Evolutionary conservation across 495 filamentous ascomycete genomes (phyloP).

Genomic region (Podospora bellae-mahoneyi): DNA sequence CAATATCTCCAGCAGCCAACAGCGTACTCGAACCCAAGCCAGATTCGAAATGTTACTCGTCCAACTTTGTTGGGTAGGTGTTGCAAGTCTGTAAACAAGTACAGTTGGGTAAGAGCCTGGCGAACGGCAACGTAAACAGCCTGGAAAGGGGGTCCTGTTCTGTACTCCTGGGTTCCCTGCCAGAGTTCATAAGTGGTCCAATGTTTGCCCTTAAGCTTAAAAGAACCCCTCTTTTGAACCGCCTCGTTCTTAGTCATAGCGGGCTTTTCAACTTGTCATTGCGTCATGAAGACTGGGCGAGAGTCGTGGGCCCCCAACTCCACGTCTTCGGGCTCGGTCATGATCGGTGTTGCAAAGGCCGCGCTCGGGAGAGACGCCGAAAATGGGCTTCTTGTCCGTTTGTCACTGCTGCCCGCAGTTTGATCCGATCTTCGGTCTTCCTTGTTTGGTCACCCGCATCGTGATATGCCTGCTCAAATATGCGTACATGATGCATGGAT

Average conservation of each 20-base stretch:
- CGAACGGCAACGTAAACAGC: no score
- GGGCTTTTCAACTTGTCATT: constrained; percentile 4
- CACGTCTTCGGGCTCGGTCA: background rate
- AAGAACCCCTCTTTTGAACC: constrained; percentile 8
- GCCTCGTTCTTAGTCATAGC: constrained; percentile 16
- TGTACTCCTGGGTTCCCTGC: background rate
- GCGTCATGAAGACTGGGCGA: constrained; percentile 12
- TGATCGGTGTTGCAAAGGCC: background rate
- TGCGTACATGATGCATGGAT: background rate
- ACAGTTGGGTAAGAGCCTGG: no score
- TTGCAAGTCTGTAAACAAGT: no score
- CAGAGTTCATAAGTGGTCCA: background rate
- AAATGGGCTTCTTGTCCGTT: background rate
- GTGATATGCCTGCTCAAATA: background rate
- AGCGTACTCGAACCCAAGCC: background rate
- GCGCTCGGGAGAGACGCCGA: background rate
- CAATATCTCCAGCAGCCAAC: background rate
- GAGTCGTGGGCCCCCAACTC: constrained; percentile 12
- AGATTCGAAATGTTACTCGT: no score
- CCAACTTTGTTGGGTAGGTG: no score
- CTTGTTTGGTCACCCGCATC: constrained; percentile 6
- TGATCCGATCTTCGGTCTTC: constrained; percentile 15
- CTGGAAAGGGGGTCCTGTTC: background rate
- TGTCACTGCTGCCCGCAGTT: background rate
- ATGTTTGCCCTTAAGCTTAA: constrained; percentile 5